Base-by-base conservation (phyloP, 2,329 filamentous ascomycete genomes). In the Trichoderma sp. region DNA sequence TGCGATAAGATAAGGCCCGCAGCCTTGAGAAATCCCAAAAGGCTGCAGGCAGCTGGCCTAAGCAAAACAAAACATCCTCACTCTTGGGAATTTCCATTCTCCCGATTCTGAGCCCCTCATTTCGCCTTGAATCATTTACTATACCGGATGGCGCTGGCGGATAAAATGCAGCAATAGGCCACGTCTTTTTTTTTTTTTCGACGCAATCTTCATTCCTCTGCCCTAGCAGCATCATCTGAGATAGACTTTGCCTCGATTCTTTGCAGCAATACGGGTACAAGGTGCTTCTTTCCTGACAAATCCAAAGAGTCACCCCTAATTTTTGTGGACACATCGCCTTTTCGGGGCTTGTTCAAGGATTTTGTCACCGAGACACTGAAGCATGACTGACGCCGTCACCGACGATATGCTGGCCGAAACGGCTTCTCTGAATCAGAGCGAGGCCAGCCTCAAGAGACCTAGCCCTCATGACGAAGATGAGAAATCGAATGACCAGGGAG, bases 361-460 rank as follows among this genome's bases (percentile, higher is more conserved):
- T 25, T 10, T 19, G 29, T 25, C 1, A 42, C 42, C 32, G 2
- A 17, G 17, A 19, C 37, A 13, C 12, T 19, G 17, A n/a, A 4
- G 8, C 66, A 74, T 74, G 71, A 54, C 61, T 45, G 60, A 67
- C 37, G 32, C 60, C 48, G 59, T 69, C 27, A 59, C 54, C 25
- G 59, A 68, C 22, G 60, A 70, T 19, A 59, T 64, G 13, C 67
- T 60, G 19, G 52, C 35, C 53, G 70, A 72, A 32, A 57, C 70
- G 10, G 68, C 54, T 19, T 71, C 72, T 12, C 22, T 61, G 32
- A 48, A 42, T 19, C 73, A 75, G 52, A 80, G 78, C 69, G 75
- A 78, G 32, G 75, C 78, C 67, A 83, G 81, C 70, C 78, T 84
- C 39, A 87, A 87, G 77, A 82, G 84, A 53, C 69, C 82, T 3